Evolutionary conservation across 2,329 filamentous ascomycete genomes (phyloP).

Genomic region (Arthrobotrys iridis): DNA sequence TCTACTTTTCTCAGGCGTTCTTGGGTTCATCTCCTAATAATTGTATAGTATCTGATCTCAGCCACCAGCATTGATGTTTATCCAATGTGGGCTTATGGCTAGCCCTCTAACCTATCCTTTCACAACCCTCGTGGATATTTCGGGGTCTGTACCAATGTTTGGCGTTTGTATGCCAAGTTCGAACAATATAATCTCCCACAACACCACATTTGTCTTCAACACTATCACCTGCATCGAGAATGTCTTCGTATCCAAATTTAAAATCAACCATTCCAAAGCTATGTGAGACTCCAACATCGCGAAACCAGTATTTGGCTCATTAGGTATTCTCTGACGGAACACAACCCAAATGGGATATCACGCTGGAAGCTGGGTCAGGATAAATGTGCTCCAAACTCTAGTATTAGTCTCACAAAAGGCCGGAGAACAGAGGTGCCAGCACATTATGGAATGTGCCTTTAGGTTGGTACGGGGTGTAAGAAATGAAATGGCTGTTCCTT

Average conservation of each 20-base stretch:
- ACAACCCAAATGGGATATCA: constrained; percentile 31
- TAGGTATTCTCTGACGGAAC: neutral
- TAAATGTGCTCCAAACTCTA: constrained; percentile 32
- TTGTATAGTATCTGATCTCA: constrained; percentile 44
- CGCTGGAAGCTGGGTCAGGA: neutral
- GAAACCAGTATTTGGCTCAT: constrained; percentile 18
- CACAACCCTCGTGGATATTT: neutral
- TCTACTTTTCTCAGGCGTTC: constrained; percentile 35
- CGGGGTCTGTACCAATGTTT: constrained; percentile 29
- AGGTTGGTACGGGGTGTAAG: constrained; percentile 18
- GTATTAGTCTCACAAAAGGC: constrained; percentile 6
- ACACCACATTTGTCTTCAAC: constrained; percentile 13
- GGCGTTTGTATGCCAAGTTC: constrained; percentile 13
- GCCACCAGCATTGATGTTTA: constrained; percentile 7
- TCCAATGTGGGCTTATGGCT: neutral
- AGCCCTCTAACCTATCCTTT: neutral
- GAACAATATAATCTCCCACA: constrained; percentile 13
- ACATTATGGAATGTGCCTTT: constrained; percentile 39
- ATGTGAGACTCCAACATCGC: constrained; percentile 32
- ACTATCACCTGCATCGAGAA: neutral
- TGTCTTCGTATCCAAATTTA: neutral
- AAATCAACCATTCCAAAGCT: constrained; percentile 19
- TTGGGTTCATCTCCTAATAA: constrained; percentile 6
- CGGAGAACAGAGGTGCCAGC: constrained; percentile 18
- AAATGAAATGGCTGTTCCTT: constrained; percentile 23